Evolutionary conservation across 2,329 filamentous ascomycete genomes (phyloP).

Genomic region (Orbilia oligospora): DNA sequence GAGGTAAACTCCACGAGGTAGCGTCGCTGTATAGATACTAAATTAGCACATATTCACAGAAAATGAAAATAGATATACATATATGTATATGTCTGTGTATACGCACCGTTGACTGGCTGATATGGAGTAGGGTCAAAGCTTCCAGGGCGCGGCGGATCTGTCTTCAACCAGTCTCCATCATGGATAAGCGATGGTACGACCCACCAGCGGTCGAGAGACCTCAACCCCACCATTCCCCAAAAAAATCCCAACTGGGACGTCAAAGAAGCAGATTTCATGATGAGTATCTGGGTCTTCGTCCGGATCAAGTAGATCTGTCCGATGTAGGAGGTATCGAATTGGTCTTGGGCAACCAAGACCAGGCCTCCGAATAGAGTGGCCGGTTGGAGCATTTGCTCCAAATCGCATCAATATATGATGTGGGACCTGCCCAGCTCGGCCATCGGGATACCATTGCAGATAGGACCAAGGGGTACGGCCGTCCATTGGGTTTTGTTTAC

Average conservation of each 20-base stretch:
- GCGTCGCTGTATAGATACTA: not conserved
- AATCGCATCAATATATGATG: conserved; percentile 46
- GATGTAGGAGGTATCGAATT: conserved; percentile 25
- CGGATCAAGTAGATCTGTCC: conserved; percentile 13
- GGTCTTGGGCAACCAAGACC: conserved; percentile 10
- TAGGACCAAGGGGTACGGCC: not conserved
- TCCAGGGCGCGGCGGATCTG: not conserved
- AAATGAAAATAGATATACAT: too few species aligned
- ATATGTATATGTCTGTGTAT: too few species aligned
- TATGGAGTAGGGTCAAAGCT: conserved; percentile 9
- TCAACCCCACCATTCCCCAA: conserved; percentile 38
- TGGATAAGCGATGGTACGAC: conserved; percentile 11
- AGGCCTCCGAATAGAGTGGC: conserved; percentile 5
- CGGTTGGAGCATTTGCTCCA: not conserved
- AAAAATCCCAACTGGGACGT: conserved; percentile 32
- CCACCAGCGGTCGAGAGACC: conserved; percentile 39
- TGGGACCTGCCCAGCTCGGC: not conserved
- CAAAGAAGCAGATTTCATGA: conserved; percentile 26
- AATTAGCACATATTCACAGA: not conserved
- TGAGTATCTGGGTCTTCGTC: not conserved
- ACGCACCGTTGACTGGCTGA: conserved; percentile 24
- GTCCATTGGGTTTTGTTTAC: not conserved
- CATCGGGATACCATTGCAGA: conserved; percentile 26
- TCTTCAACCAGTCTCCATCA: conserved; percentile 13
- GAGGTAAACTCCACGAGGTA: not conserved